Conservation (phyloP, 2,329 filamentous ascomycete species). For the Cordyceps farinosa region DNA sequence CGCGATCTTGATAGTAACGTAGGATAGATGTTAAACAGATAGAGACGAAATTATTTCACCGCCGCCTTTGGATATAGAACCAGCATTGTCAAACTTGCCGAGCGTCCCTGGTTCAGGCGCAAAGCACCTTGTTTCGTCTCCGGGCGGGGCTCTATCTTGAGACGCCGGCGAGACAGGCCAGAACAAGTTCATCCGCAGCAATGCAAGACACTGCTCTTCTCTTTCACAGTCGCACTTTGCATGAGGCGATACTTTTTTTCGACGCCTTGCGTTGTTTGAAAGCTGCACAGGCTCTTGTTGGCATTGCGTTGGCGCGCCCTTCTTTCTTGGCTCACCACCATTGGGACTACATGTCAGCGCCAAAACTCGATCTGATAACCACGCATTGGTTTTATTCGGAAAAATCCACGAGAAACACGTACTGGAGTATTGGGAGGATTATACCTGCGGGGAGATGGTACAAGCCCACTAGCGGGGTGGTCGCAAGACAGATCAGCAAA, state of each 20-base stretch:
- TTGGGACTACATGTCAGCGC: neutral
- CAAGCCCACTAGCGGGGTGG: neutral
- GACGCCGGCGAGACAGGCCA: slow-evolving; percentile 9
- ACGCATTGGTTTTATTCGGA: neutral
- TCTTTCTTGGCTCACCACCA: neutral
- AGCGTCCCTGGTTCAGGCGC: neutral
- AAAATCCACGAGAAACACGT: neutral
- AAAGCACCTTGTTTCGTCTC: neutral
- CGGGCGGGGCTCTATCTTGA: slow-evolving; percentile 3
- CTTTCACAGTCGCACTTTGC: too few species aligned
- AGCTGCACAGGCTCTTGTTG: too few species aligned
- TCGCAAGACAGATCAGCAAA: neutral
- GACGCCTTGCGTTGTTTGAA: too few species aligned
- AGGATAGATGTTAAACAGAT: neutral
- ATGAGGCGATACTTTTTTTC: too few species aligned
- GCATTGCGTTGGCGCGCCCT: too few species aligned
- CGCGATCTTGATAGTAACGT: too few species aligned
- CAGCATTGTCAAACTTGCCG: neutral
- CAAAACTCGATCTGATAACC: neutral
- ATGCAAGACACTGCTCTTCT: too few species aligned
- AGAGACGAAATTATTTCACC: neutral
- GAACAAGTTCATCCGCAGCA: neutral
- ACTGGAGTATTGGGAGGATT: neutral
- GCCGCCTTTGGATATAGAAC: neutral
- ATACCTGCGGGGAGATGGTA: neutral